Conservation (phyloP, 225 moss, liverwort and hornwort species). For the Pseudoscleropodium purum region DNA sequence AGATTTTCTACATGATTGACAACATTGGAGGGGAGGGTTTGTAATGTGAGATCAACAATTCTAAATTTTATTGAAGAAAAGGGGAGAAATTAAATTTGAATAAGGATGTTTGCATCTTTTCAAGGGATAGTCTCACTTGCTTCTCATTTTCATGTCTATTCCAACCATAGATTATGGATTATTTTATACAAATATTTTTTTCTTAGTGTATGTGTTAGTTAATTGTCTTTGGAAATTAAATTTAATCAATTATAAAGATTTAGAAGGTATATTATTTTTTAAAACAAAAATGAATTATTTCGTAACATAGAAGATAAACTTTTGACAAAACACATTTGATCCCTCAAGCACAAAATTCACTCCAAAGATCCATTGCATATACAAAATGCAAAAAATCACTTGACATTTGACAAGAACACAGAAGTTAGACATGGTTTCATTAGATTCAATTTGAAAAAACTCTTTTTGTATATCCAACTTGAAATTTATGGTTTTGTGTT, state of each 20-base stretch:
- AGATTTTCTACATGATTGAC: too few species aligned
- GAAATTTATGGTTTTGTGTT: background rate
- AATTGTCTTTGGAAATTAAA: background rate
- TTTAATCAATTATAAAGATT: background rate
- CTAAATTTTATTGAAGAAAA: too few species aligned
- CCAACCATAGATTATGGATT: rapidly evolving
- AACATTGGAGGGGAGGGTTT: too few species aligned
- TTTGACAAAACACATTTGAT: background rate
- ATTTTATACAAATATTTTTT: rapidly evolving
- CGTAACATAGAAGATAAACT: background rate
- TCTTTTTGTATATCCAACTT: background rate
- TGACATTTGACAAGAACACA: background rate
- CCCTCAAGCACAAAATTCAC: background rate
- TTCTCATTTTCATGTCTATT: background rate
- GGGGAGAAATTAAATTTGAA: too few species aligned
- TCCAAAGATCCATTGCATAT: background rate
- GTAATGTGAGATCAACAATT: too few species aligned
- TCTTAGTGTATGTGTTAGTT: background rate
- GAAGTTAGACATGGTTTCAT: rapidly evolving
- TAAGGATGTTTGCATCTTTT: too few species aligned
- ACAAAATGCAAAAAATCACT: background rate
- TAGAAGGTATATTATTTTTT: background rate
- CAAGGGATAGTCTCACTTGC: background rate
- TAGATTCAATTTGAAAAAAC: background rate
- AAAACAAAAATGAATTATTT: background rate